Evolutionary conservation across 192 early-diverging fungal genomes (phyloP).

Genomic region (Entomortierella beljakovae): DNA sequence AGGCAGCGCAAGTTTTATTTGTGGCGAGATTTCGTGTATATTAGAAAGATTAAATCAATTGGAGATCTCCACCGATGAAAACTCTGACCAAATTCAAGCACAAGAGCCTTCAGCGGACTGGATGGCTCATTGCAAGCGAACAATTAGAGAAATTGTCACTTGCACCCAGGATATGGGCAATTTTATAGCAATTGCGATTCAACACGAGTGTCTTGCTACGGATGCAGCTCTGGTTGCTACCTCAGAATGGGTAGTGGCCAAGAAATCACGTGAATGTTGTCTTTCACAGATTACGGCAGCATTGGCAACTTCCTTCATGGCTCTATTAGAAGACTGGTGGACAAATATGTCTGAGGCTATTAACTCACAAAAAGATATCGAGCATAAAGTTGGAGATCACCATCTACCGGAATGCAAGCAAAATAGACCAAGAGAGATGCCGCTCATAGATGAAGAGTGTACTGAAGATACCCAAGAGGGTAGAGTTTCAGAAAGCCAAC

Average conservation of each 20-base stretch:
- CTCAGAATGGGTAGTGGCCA: constrained; percentile 40
- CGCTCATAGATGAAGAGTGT: constrained; percentile 17
- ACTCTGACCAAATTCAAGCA: neutral
- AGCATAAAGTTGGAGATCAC: neutral
- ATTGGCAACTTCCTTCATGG: constrained; percentile 31
- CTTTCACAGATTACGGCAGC: constrained; percentile 26
- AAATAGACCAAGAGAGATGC: constrained; percentile 2
- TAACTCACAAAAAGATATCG: neutral
- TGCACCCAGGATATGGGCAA: constrained; percentile 27
- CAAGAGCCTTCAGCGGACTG: neutral
- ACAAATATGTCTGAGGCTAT: constrained; percentile 30
- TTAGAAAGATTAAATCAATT: constrained; percentile 17
- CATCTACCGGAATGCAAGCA: constrained; percentile 3
- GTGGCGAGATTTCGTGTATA: constrained; percentile 29
- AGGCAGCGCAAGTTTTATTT: constrained; percentile 11
- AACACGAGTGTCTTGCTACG: constrained; percentile 32
- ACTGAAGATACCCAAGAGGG: neutral
- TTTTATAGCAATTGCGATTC: constrained; percentile 33
- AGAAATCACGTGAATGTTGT: constrained; percentile 42
- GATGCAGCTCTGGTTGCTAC: constrained; percentile 26
- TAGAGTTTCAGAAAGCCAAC: neutral
- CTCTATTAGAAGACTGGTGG: constrained; percentile 49
- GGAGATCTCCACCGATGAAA: neutral
- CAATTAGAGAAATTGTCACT: constrained; percentile 28
- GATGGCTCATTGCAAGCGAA: constrained; percentile 8